Base-by-base conservation (phyloP, 2,329 filamentous ascomycete genomes). In the Microcyclospora tardicrescens region DNA sequence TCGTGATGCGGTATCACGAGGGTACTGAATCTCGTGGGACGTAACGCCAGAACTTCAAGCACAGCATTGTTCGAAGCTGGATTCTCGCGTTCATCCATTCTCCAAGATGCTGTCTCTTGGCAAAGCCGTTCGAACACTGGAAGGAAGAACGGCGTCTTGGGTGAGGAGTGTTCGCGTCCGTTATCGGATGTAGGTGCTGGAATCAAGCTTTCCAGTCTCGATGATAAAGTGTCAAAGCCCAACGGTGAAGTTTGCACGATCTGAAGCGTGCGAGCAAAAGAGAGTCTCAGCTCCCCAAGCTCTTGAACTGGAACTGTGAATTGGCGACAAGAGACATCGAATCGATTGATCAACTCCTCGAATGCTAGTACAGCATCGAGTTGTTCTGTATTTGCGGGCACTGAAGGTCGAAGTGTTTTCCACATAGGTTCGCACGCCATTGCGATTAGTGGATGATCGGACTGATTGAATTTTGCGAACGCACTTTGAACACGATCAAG, bases 321-420 rank as follows among this genome's bases (percentile, higher is more conserved):
- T 38, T 39, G 43, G 27, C 39, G 41, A 2, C 44, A 46, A 10
- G 39, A 31, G 13, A 44, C 39, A 46, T 72, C 68, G 37, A 72
- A 65, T 32, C 58, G 55, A 36, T 64, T 60, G n/a, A 67, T 61
- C 5, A 71, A 52, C 14, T 40, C 43, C 50, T 71, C 67, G 2
- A 72, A 56, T 1, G 52, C 47, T 10, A 69, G 48, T 14, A 67
- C 47, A 2, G 56, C 51, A 14, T 59, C 43, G 5, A 71, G 48
- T 13, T 63, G 58, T 10, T 51, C 42, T 19, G 57, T 45, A 9
- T 55, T 61, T 10, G 52, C 52, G 2, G 72, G 64, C 3, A 69
- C 72, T 10, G 53, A 53, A 27, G 86, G 84, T 38, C 81, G 74
- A 52, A 93, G 73, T 1, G 66, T 53, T 32, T 74, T 72, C 89